Evolutionary conservation across 192 early-diverging fungal genomes (phyloP).

Genomic region (Backusella tarrabulga): DNA sequence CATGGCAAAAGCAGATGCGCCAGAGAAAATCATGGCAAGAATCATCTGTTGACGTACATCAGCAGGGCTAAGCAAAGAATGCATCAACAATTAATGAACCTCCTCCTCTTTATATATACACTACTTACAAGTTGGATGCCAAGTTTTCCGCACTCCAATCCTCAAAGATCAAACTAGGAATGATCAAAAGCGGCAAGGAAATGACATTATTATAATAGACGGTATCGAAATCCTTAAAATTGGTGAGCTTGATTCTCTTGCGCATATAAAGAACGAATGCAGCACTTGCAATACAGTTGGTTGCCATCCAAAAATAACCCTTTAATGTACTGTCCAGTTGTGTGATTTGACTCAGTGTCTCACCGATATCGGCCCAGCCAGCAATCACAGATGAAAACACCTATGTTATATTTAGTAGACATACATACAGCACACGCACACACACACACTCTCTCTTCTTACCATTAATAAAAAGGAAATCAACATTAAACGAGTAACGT

Average conservation of each 20-base stretch:
- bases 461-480: slow-evolving; percentile 81
- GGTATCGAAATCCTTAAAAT: slow-evolving; percentile 97
- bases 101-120: neutral
- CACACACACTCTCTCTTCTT: no score
- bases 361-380: slow-evolving; percentile 71
- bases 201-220: slow-evolving; percentile 97
- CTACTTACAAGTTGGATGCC: slow-evolving; percentile 56
- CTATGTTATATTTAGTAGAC: slow-evolving; percentile 23
- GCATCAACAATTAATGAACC: neutral
- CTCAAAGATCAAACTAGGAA: slow-evolving; percentile 66
- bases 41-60: slow-evolving; percentile 50
- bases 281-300: slow-evolving; percentile 88
- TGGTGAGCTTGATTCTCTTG: slow-evolving; percentile 79
- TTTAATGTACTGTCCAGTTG: slow-evolving; percentile 42
- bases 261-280: slow-evolving; percentile 89
- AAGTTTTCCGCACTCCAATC: slow-evolving; percentile 65
- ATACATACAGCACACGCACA: no score
- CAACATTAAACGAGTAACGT: slow-evolving; percentile 80
- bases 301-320: slow-evolving; percentile 87
- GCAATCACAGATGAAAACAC: slow-evolving; percentile 84
- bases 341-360: slow-evolving; percentile 20
- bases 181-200: slow-evolving; percentile 73
- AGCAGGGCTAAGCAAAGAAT: slow-evolving; percentile 34
- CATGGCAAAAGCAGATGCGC: slow-evolving; percentile 88
- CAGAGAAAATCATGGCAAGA: slow-evolving; percentile 73